Evolutionary conservation across 345 rosid genomes (phyloP).

Genomic region (Pistacia atlantica): DNA sequence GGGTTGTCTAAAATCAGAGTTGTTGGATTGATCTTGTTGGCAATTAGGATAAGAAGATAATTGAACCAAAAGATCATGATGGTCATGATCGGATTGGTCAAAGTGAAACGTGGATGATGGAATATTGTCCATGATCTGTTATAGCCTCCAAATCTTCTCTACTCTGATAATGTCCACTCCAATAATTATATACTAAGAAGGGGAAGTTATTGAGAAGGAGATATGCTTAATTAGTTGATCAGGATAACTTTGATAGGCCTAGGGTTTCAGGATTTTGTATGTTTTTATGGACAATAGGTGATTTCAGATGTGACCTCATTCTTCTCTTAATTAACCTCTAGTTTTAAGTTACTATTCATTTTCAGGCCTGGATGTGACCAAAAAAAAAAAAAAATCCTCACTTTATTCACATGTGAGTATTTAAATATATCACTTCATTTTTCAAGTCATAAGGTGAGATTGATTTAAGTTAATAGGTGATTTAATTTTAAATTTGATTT

Average conservation of each 20-base stretch:
- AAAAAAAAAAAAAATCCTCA: neutral
- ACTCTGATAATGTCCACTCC: neutral
- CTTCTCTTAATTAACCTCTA: neutral
- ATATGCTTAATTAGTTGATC: neutral
- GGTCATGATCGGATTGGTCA: conserved; percentile 26
- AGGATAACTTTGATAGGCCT: conserved; percentile 28
- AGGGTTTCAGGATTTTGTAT: conserved; percentile 21
- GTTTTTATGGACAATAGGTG: neutral
- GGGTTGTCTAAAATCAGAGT: neutral
- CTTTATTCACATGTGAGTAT: neutral
- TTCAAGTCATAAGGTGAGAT: too few species aligned
- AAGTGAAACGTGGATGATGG: conserved; percentile 16
- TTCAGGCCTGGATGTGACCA: conserved; percentile 10
- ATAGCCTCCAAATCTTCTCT: neutral
- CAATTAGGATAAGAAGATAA: conserved; percentile 11
- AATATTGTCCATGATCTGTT: conserved; percentile 26
- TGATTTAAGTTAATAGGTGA: too few species aligned
- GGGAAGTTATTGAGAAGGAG: neutral
- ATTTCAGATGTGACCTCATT: neutral
- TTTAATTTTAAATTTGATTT: too few species aligned
- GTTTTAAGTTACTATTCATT: conserved; percentile 20
- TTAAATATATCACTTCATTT: too few species aligned
- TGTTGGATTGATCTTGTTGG: neutral
- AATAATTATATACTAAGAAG: neutral
- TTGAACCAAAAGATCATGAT: conserved; percentile 8